These are phyloP conservation scores for Ustilago xerochloae DNA, from an alignment of 1,284 basidiomycete genomes.

Conservation along the genomic window DNA sequence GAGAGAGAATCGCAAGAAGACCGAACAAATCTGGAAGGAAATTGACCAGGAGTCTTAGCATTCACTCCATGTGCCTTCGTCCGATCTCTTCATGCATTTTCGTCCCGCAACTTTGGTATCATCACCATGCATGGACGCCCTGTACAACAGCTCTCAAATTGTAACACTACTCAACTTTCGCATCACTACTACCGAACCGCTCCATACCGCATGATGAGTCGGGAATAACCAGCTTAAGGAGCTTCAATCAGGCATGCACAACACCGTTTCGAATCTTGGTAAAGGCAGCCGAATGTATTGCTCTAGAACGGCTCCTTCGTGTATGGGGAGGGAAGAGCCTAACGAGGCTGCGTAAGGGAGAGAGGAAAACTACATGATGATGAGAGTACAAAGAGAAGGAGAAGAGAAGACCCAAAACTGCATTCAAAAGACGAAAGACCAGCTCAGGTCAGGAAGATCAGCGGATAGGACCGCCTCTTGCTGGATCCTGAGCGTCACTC, in stretches of 20 bases:
- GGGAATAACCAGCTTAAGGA: too few relatives aligned
- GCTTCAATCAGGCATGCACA: too few relatives aligned
- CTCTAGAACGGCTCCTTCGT: neutral
- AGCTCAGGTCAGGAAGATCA: neutral
- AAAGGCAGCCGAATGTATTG: neutral
- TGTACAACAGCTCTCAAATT: slow-evolving; percentile 15
- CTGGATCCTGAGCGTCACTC: slow-evolving; percentile 19
- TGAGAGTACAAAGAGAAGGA: neutral
- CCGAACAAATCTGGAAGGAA: slow-evolving; percentile 50
- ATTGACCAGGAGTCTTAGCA: slow-evolving; percentile 44
- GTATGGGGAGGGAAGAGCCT: neutral
- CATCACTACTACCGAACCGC: neutral
- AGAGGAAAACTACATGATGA: neutral
- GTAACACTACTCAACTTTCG: slow-evolving; percentile 5
- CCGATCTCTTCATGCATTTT: too few relatives aligned
- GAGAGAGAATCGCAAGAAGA: slow-evolving; percentile 39
- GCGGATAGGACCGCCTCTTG: slow-evolving; percentile 40
- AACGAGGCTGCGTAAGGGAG: too few relatives aligned
- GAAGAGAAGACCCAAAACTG: neutral
- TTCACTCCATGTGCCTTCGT: too few relatives aligned
- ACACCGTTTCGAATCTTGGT: too few relatives aligned
- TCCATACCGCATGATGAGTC: too few relatives aligned
- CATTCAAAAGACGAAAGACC: neutral
- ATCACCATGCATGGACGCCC: neutral
- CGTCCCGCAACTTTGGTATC: too few relatives aligned